Conservation (phyloP, 192 early-diverging fungal species). For the Kappamyces sp. region DNA sequence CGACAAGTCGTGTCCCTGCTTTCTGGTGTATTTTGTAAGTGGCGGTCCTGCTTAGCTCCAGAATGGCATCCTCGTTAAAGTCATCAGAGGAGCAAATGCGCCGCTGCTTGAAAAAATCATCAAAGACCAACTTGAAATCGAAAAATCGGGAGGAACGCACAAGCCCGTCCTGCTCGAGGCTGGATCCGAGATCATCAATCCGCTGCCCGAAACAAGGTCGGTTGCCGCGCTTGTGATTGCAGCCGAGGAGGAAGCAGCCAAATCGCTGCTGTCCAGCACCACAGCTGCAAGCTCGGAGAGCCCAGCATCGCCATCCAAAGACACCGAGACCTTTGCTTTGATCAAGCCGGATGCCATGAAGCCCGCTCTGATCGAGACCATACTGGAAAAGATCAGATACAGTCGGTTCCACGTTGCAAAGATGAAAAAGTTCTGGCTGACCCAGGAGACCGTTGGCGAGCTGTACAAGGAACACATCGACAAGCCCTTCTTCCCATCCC, state of each 20-base stretch:
- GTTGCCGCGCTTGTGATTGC: not conserved
- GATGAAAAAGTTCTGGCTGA: conserved; percentile 49
- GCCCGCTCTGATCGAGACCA: conserved; percentile 37
- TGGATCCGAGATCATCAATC: not conserved
- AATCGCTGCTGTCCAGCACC: conserved; percentile 4
- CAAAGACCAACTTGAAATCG: conserved; percentile 48
- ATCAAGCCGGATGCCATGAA: conserved; percentile 62
- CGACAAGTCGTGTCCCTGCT: conserved; percentile 56
- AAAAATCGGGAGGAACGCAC: conserved; percentile 30
- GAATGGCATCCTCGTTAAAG: conserved; percentile 47
- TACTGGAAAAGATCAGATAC: conserved; percentile 36
- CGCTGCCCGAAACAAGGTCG: not conserved
- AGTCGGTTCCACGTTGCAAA: conserved; percentile 43
- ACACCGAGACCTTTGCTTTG: conserved; percentile 30
- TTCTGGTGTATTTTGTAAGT: conserved; percentile 51
- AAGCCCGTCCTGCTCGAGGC: conserved; percentile 22
- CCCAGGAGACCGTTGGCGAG: conserved; percentile 37
- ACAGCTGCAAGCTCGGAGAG: conserved; percentile 12
- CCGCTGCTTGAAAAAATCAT: conserved; percentile 49
- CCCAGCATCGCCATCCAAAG: not conserved
- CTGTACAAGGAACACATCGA: conserved; percentile 50
- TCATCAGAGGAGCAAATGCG: conserved; percentile 55
- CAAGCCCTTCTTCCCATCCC: conserved; percentile 37
- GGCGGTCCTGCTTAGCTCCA: conserved; percentile 15
- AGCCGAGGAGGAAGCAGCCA: not conserved